phyloP scores from a whole-genome alignment of 345 rosid genomes.

The Aquilaria sinensis region DNA sequence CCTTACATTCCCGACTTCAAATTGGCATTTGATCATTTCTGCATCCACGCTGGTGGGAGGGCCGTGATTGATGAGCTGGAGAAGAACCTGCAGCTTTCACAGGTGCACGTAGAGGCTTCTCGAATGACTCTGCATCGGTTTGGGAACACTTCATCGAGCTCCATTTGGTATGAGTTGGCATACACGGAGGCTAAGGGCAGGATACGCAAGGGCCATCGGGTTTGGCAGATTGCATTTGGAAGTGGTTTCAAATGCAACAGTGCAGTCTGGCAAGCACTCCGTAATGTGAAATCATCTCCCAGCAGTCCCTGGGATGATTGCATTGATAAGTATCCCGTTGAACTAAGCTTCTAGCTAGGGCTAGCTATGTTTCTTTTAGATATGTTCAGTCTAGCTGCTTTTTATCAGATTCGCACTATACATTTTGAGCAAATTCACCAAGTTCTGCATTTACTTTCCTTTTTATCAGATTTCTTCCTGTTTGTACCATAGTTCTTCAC shows the following conservation, averaged over 20 bases:
- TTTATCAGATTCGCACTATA: background rate
- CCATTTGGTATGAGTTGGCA: conserved; percentile 49
- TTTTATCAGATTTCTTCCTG: background rate
- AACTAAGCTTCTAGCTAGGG: conserved; percentile 19
- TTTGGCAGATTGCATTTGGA: conserved; percentile 58
- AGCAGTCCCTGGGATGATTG: conserved; percentile 35
- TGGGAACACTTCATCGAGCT: conserved; percentile 56
- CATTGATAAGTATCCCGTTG: conserved; percentile 36
- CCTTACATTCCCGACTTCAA: conserved; percentile 54
- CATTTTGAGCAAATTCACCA: background rate
- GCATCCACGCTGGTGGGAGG: conserved; percentile 54
- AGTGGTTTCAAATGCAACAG: conserved; percentile 53
- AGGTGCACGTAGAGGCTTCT: conserved; percentile 46
- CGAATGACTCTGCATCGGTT: conserved; percentile 55
- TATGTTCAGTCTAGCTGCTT: too few relatives aligned
- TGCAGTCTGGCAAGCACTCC: conserved; percentile 38
- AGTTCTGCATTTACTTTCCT: background rate
- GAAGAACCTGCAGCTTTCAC: conserved; percentile 50
- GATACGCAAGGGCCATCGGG: conserved; percentile 33
- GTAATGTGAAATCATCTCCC: conserved; percentile 28
- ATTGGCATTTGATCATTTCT: conserved; percentile 52
- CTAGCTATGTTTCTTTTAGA: background rate
- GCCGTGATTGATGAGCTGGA: conserved; percentile 58
- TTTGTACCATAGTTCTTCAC: too few relatives aligned
- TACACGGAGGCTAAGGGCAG: conserved; percentile 48